Conservation (phyloP, 1,139 yeast genomes). For the Geotrichum fermentans region DNA sequence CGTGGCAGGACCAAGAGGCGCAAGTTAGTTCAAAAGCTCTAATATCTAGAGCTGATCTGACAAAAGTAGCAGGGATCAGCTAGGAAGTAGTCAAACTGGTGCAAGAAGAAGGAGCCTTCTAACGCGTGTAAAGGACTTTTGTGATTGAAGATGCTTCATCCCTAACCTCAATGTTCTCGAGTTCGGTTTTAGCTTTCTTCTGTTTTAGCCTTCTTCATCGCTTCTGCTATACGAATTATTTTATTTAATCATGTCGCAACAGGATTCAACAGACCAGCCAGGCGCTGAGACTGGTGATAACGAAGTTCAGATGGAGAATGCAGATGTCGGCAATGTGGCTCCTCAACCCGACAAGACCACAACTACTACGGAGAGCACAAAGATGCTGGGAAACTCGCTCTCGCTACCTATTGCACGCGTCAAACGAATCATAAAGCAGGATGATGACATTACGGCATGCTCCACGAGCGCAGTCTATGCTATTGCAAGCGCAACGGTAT, state of each 20-base stretch:
- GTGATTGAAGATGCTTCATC: too few relatives aligned
- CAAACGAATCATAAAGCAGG: constrained; percentile 77
- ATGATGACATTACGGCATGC: constrained; percentile 73
- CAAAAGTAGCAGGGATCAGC: too few relatives aligned
- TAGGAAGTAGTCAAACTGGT: too few relatives aligned
- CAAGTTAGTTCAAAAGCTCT: too few relatives aligned
- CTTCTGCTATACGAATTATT: too few relatives aligned
- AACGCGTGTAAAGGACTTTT: too few relatives aligned
- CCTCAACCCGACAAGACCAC: neutral
- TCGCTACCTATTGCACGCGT: constrained; percentile 71
- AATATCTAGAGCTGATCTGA: too few relatives aligned
- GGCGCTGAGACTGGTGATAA: neutral
- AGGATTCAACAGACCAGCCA: neutral
- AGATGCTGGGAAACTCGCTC: constrained; percentile 15
- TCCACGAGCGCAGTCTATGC: constrained; percentile 78
- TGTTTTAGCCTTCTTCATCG: too few relatives aligned
- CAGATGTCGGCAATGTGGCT: neutral
- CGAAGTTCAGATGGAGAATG: neutral
- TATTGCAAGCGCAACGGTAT: constrained; percentile 68
- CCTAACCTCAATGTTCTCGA: too few relatives aligned
- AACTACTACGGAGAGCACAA: neutral
- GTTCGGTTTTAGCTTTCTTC: too few relatives aligned
- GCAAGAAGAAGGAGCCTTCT: too few relatives aligned
- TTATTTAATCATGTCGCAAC: neutral
- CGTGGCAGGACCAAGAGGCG: too few relatives aligned